Evolutionary conservation across 495 filamentous ascomycete species (phyloP), one percentile per base, ranked within the genome.

Genomic region (Cryomyces antarcticus): DNA sequence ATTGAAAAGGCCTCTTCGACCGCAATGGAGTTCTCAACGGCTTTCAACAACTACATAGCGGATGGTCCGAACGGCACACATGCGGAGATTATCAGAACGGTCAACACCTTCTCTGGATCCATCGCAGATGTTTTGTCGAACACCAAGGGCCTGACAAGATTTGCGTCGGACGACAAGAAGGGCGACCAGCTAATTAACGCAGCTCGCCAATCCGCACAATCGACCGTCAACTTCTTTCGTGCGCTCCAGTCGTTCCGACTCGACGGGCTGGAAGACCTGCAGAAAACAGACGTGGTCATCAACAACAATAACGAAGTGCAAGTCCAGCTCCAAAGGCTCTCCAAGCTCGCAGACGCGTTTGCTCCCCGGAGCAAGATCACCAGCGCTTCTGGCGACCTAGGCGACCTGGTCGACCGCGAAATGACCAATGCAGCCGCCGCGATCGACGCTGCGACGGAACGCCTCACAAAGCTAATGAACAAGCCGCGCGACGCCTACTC

Each of bases 31-130:
- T 97, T 97, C 57, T 87, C 88, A 0, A 95, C 88, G 3, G 76
- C 89, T 0, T 96, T 95, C 70, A 96, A 94, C 65, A 86, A 88
- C 57, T 95, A 85, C 61, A 92, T 97, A 48, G 87, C 86, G 11
- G 89, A 97, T 60, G 89, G 89, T 0, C 89, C 89, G 4, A 93
- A 86, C 65, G 86, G 82, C 62, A 79, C 76, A 7, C 83, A 94
- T 55, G 73, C 80, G 4, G 84, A 89, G 48, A 79, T 96, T 44
- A 96, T 95, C 61, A 85, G 88, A 50, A 89, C 83, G 1, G 75
- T 93, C 43, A 85, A 83, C 52, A 72, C 83, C 30, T 96, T 95
- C 60, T 67, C 89, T 1, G 80, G 85, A 29, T 82, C 89, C 30
- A 75, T 94, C 50, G 79, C 89, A 10, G 89, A 97, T 62, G 89